Conservation (phyloP, 345 rosid genomes). For the Sisymbrium irio region DNA sequence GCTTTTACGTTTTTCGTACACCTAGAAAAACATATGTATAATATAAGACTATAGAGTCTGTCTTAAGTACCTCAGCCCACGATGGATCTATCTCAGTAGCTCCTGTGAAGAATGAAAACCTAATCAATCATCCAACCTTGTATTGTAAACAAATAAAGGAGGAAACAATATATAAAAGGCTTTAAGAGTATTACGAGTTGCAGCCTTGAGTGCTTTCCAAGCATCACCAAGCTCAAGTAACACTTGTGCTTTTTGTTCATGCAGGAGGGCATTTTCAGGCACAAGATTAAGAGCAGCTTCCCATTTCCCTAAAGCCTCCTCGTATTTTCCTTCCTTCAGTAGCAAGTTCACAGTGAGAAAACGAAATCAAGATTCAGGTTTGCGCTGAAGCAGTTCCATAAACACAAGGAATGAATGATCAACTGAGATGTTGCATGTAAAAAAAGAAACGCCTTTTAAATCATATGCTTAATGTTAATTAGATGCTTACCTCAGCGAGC, state of each 20-base stretch:
- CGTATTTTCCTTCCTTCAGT: constrained; percentile 73
- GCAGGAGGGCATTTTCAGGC: constrained; percentile 64
- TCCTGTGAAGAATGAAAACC: constrained; percentile 46
- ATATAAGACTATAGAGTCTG: background rate
- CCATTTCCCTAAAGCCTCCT: constrained; percentile 91
- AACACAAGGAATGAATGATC: background rate
- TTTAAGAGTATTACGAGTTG: constrained; percentile 51
- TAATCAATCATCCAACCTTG: background rate
- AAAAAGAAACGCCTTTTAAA: too few species aligned
- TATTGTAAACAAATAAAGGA: background rate
- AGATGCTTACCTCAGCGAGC: constrained; percentile 71
- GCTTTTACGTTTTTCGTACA: background rate
- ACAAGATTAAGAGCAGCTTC: constrained; percentile 72
- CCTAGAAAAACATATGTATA: background rate
- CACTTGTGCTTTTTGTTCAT: constrained; percentile 90
- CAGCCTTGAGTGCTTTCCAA: constrained; percentile 80
- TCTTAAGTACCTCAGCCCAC: constrained; percentile 71
- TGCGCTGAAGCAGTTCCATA: background rate
- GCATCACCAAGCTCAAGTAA: constrained; percentile 87
- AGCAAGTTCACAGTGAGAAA: background rate
- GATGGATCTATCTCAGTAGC: constrained; percentile 70
- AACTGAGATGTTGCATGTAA: too few species aligned
- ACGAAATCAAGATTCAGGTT: background rate
- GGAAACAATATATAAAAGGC: background rate
- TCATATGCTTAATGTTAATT: too few species aligned